These are phyloP conservation scores for Trichocladium uniseriatum DNA, from an alignment of 495 filamentous ascomycete species.

Conservation along the genomic window DNA sequence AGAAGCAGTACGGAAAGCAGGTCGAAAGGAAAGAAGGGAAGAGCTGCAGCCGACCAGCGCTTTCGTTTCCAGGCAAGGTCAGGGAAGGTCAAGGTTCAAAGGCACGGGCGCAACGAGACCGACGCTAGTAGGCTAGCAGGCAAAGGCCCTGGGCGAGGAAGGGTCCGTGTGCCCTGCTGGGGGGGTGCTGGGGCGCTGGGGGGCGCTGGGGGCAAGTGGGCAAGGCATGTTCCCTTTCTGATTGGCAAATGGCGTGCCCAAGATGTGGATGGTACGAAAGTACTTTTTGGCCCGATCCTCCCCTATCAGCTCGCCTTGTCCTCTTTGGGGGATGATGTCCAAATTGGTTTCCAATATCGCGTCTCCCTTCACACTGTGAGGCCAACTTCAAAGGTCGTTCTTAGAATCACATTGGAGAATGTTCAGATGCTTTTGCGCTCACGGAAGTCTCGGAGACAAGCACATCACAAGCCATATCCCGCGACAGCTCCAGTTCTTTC, in stretches of 20 bases:
- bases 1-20: background rate
- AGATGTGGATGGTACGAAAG: conserved; percentile 7
- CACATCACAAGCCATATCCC: too few relatives aligned
- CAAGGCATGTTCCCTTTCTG: conserved; percentile 7
- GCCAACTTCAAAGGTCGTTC: too few relatives aligned
- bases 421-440: too few relatives aligned
- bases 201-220: conserved; percentile 1
- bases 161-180: conserved; percentile 22
- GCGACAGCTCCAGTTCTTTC: too few relatives aligned
- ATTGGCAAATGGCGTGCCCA: conserved; percentile 19
- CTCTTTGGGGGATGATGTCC: too few relatives aligned
- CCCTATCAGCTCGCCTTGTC: conserved; percentile 6
- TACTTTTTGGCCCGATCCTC: conserved; percentile 7
- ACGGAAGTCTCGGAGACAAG: background rate
- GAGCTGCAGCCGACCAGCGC: conserved; percentile 2
- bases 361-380: conserved; percentile 5
- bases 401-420: too few relatives aligned
- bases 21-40: background rate
- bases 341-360: conserved; percentile 1
- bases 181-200: too few relatives aligned
- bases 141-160: conserved; percentile 3
- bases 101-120: background rate
- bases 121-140: conserved; percentile 7
- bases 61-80: background rate
- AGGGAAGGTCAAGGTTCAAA: conserved; percentile 5